phyloP scores from a whole-genome alignment of 176 grass and related monocot species.

The Carex pumila region DNA sequence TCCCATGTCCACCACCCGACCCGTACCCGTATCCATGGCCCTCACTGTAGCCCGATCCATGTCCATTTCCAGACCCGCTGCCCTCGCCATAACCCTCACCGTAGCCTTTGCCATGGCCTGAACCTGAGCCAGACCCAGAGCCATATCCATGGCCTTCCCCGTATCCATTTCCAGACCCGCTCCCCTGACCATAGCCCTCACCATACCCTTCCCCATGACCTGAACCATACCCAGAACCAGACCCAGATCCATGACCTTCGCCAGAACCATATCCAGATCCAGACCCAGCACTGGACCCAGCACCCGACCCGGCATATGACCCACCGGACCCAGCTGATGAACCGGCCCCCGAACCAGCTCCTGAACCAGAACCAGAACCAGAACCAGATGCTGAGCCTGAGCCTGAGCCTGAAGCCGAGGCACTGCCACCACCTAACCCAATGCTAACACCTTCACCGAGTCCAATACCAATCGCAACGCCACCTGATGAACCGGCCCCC shows the following conservation, averaged over 20 bases:
- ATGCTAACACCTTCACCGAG: slow-evolving; percentile 28
- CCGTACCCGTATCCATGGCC: slow-evolving; percentile 20
- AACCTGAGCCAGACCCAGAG: slow-evolving; percentile 19
- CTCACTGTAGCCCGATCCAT: background rate
- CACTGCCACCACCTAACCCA: slow-evolving; percentile 18
- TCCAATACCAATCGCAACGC: slow-evolving; percentile 36
- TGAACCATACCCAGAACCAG: slow-evolving; percentile 16
- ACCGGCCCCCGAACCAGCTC: background rate
- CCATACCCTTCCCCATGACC: slow-evolving; percentile 40
- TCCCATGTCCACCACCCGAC: slow-evolving; percentile 1
- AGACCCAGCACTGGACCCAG: background rate
- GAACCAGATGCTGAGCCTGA: background rate
- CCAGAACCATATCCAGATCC: background rate
- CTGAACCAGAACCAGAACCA: slow-evolving; percentile 2
- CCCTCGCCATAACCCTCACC: slow-evolving; percentile 31
- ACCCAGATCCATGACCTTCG: background rate
- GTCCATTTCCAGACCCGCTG: background rate
- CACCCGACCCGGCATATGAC: background rate
- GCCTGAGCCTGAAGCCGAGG: background rate
- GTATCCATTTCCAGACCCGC: background rate
- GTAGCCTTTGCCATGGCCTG: slow-evolving; percentile 35
- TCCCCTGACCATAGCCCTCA: slow-evolving; percentile 24
- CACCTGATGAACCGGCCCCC: background rate
- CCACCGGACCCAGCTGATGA: slow-evolving; percentile 20
- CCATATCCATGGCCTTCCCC: slow-evolving; percentile 3